These are phyloP conservation scores for Lactifluus subvellereus DNA, from an alignment of 768 basidiomycete genomes.

Conservation along the genomic window DNA sequence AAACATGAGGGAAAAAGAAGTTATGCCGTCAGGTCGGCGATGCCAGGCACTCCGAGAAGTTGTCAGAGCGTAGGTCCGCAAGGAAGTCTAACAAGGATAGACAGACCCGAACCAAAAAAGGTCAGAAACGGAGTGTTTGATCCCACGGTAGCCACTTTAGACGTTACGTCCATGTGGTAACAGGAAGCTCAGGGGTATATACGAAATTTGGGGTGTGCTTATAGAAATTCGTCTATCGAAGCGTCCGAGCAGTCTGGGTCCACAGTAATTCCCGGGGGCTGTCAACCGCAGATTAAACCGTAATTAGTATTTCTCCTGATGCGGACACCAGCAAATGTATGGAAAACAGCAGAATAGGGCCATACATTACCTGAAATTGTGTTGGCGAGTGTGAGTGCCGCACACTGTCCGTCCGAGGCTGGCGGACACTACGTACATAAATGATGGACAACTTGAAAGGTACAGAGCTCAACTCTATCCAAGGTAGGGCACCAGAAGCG, in stretches of 20 bases:
- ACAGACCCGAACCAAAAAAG: not conserved
- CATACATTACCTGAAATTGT: not conserved
- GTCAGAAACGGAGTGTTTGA: not conserved
- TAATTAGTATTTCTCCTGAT: not conserved
- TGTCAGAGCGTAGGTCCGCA: not conserved
- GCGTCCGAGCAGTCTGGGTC: not conserved
- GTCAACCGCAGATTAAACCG: not conserved
- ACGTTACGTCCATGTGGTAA: not conserved
- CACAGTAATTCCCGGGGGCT: not conserved
- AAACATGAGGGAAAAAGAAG: not conserved
- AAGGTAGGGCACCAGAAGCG: not conserved
- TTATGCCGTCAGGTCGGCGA: not conserved
- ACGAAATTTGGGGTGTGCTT: not conserved
- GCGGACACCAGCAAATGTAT: not conserved
- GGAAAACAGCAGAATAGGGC: not conserved
- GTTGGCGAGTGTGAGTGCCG: not conserved
- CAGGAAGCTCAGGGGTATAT: not conserved
- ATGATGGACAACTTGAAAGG: not conserved
- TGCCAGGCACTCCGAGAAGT: not conserved
- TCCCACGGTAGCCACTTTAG: not conserved
- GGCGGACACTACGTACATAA: not conserved
- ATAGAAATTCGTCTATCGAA: not conserved
- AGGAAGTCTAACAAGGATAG: not conserved
- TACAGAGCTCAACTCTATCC: not conserved
- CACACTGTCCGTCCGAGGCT: not conserved